Percentiles rank a stretch among this genome's conserved stretches.
phyloP scores from a whole-genome alignment of 176 grass and related monocot species.

The Aegilops bicornis region DNA sequence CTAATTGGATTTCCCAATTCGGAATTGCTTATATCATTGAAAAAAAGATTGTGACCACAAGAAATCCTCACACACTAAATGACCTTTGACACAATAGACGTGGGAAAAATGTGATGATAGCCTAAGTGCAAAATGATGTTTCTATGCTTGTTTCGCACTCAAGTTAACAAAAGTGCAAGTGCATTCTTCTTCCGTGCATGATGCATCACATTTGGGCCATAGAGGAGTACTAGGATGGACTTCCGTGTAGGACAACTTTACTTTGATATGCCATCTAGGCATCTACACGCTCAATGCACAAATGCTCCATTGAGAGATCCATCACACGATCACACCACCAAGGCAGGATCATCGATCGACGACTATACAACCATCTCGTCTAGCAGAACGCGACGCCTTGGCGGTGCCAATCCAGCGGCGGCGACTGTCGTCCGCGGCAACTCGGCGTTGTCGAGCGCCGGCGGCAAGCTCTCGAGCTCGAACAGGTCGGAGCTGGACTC shows the following conservation, averaged over 20 bases:
- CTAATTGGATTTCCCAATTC: no score
- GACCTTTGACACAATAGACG: no score
- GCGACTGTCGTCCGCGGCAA: neutral
- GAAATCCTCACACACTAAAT: no score
- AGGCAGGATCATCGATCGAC: no score
- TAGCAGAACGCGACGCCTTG: slow-evolving; percentile 6
- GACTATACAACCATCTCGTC: neutral
- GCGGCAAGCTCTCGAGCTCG: slow-evolving; percentile 55
- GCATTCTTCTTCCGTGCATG: no score
- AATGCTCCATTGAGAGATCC: neutral
- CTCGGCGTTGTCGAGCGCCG: neutral
- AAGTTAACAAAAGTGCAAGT: no score
- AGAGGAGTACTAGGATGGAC: neutral
- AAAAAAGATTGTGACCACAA: no score
- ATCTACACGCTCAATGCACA: neutral
- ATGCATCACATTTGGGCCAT: neutral
- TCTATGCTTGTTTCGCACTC: no score
- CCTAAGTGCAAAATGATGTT: no score
- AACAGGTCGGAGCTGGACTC: slow-evolving; percentile 85
- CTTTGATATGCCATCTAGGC: neutral
- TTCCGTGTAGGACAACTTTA: neutral
- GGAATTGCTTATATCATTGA: no score
- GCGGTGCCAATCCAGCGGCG: neutral
- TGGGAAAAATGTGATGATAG: no score
- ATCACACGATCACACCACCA: neutral